These are phyloP conservation scores for Aspergillus leporis DNA, from an alignment of 495 filamentous ascomycete species.

Conservation along the genomic window DNA sequence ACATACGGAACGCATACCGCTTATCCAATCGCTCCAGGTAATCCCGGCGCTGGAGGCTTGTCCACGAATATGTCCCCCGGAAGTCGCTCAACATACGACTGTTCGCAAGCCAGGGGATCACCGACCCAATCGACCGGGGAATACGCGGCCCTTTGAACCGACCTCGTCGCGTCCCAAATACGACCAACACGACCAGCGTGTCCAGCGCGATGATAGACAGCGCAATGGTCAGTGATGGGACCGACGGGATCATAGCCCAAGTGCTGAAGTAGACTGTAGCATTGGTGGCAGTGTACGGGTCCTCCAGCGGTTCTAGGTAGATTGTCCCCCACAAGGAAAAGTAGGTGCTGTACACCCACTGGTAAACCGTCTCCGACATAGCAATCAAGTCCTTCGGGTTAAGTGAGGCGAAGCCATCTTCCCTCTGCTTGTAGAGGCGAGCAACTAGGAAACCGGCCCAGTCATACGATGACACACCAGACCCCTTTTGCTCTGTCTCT, in stretches of 20 bases:
- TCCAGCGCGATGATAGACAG: constrained; percentile 39
- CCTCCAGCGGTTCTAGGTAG: constrained; percentile 33
- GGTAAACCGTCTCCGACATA: constrained; percentile 37
- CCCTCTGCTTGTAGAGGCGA: constrained; percentile 35
- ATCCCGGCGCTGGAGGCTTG: constrained; percentile 30
- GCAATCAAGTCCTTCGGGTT: constrained; percentile 25
- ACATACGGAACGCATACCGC: constrained; percentile 41
- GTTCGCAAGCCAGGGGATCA: constrained; percentile 43
- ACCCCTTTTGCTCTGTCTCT: constrained; percentile 28
- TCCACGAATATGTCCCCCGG: constrained; percentile 35
- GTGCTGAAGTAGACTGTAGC: constrained; percentile 35
- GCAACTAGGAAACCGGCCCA: constrained; percentile 45
- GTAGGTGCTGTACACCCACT: constrained; percentile 46
- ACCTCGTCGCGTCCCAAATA: constrained; percentile 41
- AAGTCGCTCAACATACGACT: constrained; percentile 43
- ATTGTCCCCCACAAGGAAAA: constrained; percentile 41
- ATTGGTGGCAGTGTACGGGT: constrained; percentile 24
- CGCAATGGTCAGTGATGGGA: constrained; percentile 33
- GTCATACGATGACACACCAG: constrained; percentile 38
- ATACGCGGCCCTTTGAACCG: constrained; percentile 41
- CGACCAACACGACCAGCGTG: constrained; percentile 38
- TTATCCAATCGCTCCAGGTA: constrained; percentile 33
- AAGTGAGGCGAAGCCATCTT: constrained; percentile 29
- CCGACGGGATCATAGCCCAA: constrained; percentile 39
- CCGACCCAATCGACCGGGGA: constrained; percentile 40